Evolutionary conservation across 441 rosid species (phyloP).

Genomic region (Metrosideros polymorpha): DNA sequence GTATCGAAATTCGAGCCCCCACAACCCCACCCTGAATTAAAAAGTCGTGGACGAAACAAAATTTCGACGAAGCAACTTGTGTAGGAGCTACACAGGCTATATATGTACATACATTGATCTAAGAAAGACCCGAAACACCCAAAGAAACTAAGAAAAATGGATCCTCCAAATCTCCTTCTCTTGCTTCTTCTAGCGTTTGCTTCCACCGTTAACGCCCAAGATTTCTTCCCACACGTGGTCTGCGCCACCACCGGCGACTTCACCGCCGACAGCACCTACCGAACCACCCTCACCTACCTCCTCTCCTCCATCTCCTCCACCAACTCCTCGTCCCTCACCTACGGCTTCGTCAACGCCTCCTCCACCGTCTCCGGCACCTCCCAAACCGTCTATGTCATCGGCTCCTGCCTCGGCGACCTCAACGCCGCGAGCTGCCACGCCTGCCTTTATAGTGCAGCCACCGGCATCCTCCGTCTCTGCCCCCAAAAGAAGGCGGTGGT

Average conservation of each 20-base stretch:
- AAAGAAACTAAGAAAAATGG: no score
- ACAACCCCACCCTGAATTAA: neutral
- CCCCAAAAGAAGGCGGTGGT: neutral
- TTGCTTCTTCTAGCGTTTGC: rapidly evolving
- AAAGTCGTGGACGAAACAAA: neutral
- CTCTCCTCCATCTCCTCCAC: neutral
- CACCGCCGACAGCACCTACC: neutral
- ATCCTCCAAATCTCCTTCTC: no score
- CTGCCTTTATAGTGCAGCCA: neutral
- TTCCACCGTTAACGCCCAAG: no score
- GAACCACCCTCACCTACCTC: rapidly evolving
- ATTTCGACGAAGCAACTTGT: neutral
- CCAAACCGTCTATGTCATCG: neutral
- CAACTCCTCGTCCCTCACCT: neutral
- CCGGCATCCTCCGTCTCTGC: neutral
- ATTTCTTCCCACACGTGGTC: rapidly evolving
- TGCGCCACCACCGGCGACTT: neutral
- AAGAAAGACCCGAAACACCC: no score
- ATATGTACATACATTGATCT: neutral
- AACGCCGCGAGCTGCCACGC: rapidly evolving
- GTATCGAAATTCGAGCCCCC: neutral
- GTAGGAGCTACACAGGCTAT: neutral
- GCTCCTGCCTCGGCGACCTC: neutral
- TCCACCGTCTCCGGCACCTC: neutral
- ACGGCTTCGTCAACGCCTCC: neutral